Conservation (phyloP, 1,284 basidiomycete species). For the Porogramme epimiltina region DNA sequence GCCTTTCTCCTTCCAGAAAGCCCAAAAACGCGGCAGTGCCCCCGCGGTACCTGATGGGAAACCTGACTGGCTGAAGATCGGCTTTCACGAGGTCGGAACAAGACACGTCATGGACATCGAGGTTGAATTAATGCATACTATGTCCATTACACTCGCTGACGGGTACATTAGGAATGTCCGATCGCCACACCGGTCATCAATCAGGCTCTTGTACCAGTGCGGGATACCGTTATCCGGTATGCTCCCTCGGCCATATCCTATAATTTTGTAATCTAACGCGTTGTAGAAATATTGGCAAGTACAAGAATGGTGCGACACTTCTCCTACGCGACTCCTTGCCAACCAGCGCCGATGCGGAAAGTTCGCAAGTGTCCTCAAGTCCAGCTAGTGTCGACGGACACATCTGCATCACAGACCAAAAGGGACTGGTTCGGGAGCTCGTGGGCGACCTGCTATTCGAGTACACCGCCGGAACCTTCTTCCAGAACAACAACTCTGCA, state of each 20-base stretch:
- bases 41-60: slow-evolving; percentile 30
- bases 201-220: slow-evolving; percentile 60
- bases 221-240: slow-evolving; percentile 73
- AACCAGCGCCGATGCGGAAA: not conserved
- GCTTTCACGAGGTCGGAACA: slow-evolving; percentile 85
- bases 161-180: slow-evolving; percentile 75
- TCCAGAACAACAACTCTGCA: slow-evolving; percentile 98
- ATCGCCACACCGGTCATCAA: slow-evolving; percentile 89
- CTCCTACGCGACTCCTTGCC: slow-evolving; percentile 87
- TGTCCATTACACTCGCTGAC: not conserved
- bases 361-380: slow-evolving; percentile 1
- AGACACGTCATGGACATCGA: slow-evolving; percentile 91
- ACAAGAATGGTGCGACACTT: slow-evolving; percentile 90
- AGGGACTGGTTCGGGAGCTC: slow-evolving; percentile 79
- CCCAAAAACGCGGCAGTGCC: slow-evolving; percentile 26
- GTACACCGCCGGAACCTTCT: slow-evolving; percentile 89
- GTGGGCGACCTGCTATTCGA: slow-evolving; percentile 86
- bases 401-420: slow-evolving; percentile 84
- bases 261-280: slow-evolving; percentile 1
- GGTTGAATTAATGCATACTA: slow-evolving; percentile 45
- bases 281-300: slow-evolving; percentile 74
- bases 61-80: slow-evolving; percentile 79
- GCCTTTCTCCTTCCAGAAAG: slow-evolving; percentile 51
- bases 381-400: slow-evolving; percentile 47
- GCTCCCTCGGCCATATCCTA: slow-evolving; percentile 23